A percentile compares a stretch with the other conserved stretches of the same genome.
Conservation (phyloP, 2,329 filamentous ascomycete genomes). For the Didymella lethalis region DNA sequence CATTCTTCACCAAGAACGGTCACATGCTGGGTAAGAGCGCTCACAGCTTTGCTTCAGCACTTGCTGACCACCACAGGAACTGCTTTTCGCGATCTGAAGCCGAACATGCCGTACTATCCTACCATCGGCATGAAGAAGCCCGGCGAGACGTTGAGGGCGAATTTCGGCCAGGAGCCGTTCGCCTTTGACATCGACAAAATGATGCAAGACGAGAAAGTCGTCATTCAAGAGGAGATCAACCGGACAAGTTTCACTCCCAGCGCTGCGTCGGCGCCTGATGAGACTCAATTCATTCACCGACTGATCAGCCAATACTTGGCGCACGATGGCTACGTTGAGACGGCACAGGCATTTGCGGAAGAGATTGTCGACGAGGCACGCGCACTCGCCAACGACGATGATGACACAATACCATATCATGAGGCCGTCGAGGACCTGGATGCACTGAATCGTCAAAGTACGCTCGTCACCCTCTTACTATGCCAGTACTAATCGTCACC, state of each 20-base stretch:
- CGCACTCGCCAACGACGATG: constrained; percentile 68
- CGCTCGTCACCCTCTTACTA: constrained; percentile 37
- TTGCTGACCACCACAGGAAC: constrained; percentile 60
- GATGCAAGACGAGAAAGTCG: constrained; percentile 59
- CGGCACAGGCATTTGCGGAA: constrained; percentile 83
- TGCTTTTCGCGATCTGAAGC: constrained; percentile 72
- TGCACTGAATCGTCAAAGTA: constrained; percentile 85
- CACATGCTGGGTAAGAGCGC: constrained; percentile 60
- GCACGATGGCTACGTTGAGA: constrained; percentile 95
- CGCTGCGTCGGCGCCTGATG: constrained; percentile 60
- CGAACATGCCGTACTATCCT: constrained; percentile 69
- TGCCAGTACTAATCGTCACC: background rate
- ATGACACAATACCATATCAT: constrained; percentile 60
- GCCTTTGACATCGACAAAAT: constrained; percentile 89
- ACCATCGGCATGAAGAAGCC: constrained; percentile 72
- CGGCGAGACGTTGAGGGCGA: constrained; percentile 65
- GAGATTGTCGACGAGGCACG: constrained; percentile 79
- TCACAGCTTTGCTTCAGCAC: background rate
- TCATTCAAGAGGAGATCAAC: constrained; percentile 47
- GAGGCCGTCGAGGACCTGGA: constrained; percentile 83
- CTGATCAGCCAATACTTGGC: constrained; percentile 88
- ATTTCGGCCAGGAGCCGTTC: constrained; percentile 77
- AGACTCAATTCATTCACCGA: constrained; percentile 81
- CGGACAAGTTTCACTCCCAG: constrained; percentile 28
- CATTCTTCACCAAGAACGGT: constrained; percentile 73